Percentiles rank a stretch among this genome's conserved stretches.
phyloP scores from a whole-genome alignment of 2,329 filamentous ascomycete genomes.

The Acrocalymma vagum region DNA sequence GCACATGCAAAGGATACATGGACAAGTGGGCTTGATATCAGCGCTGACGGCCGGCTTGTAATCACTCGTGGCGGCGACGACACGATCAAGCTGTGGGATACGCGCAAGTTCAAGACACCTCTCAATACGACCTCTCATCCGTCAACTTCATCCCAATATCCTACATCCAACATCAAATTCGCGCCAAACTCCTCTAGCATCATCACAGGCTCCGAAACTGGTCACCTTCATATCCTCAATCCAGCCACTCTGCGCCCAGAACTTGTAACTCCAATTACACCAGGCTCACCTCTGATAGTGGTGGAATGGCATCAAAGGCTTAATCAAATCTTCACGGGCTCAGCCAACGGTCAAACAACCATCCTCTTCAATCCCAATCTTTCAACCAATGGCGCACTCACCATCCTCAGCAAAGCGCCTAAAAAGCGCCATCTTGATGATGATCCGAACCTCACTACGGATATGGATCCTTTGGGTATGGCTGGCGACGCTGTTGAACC shows the following conservation, averaged over 20 bases:
- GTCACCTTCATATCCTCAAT: slow-evolving; percentile 91
- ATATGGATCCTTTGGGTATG: slow-evolving; percentile 80
- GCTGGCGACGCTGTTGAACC: slow-evolving; percentile 80
- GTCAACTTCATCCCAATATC: slow-evolving; percentile 84
- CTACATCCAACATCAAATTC: slow-evolving; percentile 88
- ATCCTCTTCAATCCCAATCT: slow-evolving; percentile 89
- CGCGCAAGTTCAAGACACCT: slow-evolving; percentile 90
- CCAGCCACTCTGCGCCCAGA: slow-evolving; percentile 88
- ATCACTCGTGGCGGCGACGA: slow-evolving; percentile 92
- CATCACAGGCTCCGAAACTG: slow-evolving; percentile 85
- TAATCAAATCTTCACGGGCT: slow-evolving; percentile 95
- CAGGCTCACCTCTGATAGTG: slow-evolving; percentile 80
- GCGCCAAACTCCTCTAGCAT: slow-evolving; percentile 84
- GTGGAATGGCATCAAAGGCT: slow-evolving; percentile 93
- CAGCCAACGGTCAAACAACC: slow-evolving; percentile 87
- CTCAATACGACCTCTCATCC: slow-evolving; percentile 80
- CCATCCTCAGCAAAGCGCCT: slow-evolving; percentile 90
- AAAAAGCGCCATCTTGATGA: slow-evolving; percentile 97
- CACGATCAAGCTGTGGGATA: slow-evolving; percentile 96
- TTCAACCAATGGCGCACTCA: slow-evolving; percentile 81
- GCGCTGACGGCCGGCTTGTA: slow-evolving; percentile 86
- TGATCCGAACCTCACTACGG: slow-evolving; percentile 77
- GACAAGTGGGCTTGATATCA: slow-evolving; percentile 92
- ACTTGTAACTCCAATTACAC: slow-evolving; percentile 87
- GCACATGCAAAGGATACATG: slow-evolving; percentile 86